Conservation (phyloP, 257 asterid species). For the Nicotiana benthamiana region DNA sequence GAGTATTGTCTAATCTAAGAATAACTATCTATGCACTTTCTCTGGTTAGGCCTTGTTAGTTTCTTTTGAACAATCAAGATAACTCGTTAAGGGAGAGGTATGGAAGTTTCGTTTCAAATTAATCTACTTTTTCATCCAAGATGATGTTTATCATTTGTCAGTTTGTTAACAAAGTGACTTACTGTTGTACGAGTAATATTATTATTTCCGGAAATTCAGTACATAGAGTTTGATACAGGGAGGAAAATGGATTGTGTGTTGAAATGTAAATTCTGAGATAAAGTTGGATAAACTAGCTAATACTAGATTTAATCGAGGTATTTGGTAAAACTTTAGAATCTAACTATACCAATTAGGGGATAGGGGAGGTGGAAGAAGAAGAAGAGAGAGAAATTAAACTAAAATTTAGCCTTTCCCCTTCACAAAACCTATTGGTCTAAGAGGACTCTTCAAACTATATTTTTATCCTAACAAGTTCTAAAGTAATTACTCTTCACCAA, state of each 20-base stretch:
- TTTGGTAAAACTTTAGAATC: background rate
- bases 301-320: background rate
- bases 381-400: no score
- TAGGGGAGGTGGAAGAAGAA: no score
- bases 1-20: background rate
- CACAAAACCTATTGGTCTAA: background rate
- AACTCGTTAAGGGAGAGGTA: background rate
- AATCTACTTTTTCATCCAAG: background rate
- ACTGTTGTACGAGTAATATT: background rate
- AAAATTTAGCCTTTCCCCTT: background rate
- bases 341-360: background rate
- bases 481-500: background rate
- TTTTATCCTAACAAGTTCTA: background rate
- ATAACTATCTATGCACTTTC: no score
- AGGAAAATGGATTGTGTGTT: background rate
- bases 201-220: background rate
- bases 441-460: background rate
- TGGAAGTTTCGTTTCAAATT: background rate
- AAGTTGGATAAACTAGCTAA: background rate
- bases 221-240: background rate
- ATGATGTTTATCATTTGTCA: background rate
- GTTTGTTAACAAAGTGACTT: background rate
- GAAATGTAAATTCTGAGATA: background rate
- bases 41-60: background rate
- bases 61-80: background rate